Conservation (phyloP, 495 filamentous ascomycete species). For the Podospora pseudopauciseta region DNA sequence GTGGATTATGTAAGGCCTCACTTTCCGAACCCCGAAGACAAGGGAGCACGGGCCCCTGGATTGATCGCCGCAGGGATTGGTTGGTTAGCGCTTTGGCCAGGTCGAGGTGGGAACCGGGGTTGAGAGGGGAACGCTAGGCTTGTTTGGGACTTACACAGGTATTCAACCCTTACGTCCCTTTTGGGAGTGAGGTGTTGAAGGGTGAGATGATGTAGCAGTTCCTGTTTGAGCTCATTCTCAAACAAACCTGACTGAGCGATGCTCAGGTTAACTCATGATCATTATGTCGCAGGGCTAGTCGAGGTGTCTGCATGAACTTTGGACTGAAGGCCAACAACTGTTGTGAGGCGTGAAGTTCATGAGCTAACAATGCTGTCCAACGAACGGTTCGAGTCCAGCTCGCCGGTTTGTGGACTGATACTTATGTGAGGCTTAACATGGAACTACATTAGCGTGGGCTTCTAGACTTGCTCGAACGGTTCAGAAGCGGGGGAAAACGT, state of each 20-base stretch:
- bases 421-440: neutral
- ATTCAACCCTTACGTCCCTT: neutral
- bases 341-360: neutral
- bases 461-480: neutral
- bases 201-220: no score
- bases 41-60: slow-evolving; percentile 13
- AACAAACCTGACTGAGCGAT: no score
- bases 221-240: no score
- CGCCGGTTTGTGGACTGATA: neutral
- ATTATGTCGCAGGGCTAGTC: no score
- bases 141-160: neutral
- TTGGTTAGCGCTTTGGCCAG: neutral
- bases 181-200: neutral
- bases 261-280: no score
- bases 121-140: neutral
- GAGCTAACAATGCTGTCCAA: neutral
- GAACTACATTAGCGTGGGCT: neutral
- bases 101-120: neutral
- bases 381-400: neutral
- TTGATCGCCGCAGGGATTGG: slow-evolving; percentile 21
- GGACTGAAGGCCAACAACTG: no score
- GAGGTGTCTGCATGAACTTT: no score
- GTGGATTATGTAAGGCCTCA: neutral
- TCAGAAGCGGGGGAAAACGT: neutral
- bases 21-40: neutral